Evolutionary conservation across 306 rosid genomes (phyloP).

Genomic region (Hylodesmum podocarpum): DNA sequence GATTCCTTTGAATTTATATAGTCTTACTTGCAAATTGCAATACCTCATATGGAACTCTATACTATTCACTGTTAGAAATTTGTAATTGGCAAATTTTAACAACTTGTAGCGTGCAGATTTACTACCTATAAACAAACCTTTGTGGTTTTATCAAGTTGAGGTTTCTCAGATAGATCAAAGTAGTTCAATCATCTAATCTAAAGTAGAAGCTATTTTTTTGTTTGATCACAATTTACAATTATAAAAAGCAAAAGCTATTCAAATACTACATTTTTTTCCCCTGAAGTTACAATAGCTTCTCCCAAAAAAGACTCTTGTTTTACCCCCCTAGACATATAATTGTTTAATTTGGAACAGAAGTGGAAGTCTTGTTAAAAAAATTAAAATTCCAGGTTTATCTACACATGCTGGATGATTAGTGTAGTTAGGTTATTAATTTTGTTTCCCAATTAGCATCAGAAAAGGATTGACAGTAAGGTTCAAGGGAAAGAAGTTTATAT

Average conservation of each 20-base stretch:
- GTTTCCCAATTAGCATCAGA: neutral
- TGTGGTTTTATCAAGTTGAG: neutral
- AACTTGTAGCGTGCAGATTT: neutral
- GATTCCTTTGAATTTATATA: neutral
- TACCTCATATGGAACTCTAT: neutral
- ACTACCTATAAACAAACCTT: neutral
- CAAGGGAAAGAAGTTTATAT: neutral
- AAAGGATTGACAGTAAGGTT: neutral
- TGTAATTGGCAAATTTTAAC: neutral
- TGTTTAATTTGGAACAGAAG: neutral
- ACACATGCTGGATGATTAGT: neutral
- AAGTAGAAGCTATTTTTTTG: neutral
- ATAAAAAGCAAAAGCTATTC: no score
- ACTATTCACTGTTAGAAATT: neutral
- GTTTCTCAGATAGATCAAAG: neutral
- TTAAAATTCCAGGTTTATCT: neutral
- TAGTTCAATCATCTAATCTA: neutral
- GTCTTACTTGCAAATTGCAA: neutral
- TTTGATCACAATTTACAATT: no score
- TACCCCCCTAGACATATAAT: neutral
- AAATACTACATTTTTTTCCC: no score
- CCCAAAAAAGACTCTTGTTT: no score
- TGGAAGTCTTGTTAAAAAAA: neutral
- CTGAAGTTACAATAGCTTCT: no score
- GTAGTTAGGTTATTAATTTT: conserved; percentile 1